phyloP scores from a whole-genome alignment of 2,329 filamentous ascomycete genomes.

The Dryadomyces sulphureus region DNA sequence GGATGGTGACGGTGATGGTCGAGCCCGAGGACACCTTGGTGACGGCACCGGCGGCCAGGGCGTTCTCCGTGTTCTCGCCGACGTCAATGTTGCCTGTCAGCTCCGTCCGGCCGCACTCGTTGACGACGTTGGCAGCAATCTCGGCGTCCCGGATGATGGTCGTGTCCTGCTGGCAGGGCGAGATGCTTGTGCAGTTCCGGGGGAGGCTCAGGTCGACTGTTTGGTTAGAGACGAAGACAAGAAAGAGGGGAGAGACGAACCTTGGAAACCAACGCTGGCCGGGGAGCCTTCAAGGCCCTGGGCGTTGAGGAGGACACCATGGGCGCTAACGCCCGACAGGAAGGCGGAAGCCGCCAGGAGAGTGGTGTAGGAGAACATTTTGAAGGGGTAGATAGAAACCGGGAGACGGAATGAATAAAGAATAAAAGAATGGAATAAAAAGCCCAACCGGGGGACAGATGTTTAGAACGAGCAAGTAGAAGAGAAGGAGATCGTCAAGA shows the following conservation, averaged over 20 bases:
- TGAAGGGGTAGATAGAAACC: background rate
- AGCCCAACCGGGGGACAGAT: background rate
- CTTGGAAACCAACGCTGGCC: constrained; percentile 9
- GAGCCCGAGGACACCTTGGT: constrained; percentile 33
- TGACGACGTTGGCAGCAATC: constrained; percentile 34
- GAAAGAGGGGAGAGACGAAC: background rate
- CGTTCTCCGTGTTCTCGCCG: constrained; percentile 37
- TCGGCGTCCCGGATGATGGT: constrained; percentile 45
- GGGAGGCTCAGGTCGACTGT: constrained; percentile 36
- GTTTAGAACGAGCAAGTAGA: background rate
- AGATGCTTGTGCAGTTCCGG: constrained; percentile 11
- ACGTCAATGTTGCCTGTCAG: constrained; percentile 47
- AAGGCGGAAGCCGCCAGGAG: constrained; percentile 5
- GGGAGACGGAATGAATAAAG: background rate
- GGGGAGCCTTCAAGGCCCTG: constrained; percentile 9
- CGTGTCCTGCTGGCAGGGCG: constrained; percentile 31
- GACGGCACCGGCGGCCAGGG: constrained; percentile 27
- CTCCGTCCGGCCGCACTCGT: constrained; percentile 46
- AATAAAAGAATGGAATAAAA: background rate
- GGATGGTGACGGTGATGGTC: constrained; percentile 29
- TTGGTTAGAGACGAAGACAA: background rate
- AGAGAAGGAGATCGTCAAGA: constrained; percentile 6
- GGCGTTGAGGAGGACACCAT: constrained; percentile 9
- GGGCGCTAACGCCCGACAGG: constrained; percentile 8
- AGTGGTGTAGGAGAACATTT: constrained; percentile 2